Percentiles rank a stretch among this genome's conserved stretches.
Conservation (phyloP, 306 rosid genomes). For the Pterocarpus santalinus region DNA sequence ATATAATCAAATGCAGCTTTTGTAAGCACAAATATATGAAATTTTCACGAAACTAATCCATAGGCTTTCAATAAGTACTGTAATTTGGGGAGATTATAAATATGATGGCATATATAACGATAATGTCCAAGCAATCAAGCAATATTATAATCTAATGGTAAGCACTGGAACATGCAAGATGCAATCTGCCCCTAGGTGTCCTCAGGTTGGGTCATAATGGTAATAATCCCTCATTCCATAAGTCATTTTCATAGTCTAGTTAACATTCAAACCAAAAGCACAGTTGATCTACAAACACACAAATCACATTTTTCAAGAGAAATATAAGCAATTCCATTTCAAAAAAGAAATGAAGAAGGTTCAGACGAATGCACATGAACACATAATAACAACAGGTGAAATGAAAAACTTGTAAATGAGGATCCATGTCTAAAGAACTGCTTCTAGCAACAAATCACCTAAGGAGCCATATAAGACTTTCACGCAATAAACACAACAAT, state of each 20-base stretch:
- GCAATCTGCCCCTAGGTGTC: too few relatives aligned
- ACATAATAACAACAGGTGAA: background rate
- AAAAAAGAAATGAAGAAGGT: too few relatives aligned
- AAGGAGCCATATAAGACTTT: background rate
- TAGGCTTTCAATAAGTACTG: background rate
- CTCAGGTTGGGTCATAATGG: too few relatives aligned
- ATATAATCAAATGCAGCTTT: constrained; percentile 13
- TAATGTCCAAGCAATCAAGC: background rate
- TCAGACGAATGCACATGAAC: too few relatives aligned
- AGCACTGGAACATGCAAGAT: background rate
- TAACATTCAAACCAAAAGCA: constrained; percentile 16
- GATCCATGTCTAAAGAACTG: constrained; percentile 18
- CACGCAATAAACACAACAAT: background rate
- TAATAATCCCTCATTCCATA: background rate
- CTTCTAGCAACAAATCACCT: constrained; percentile 20
- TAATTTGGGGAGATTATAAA: background rate
- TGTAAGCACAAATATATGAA: constrained; percentile 13
- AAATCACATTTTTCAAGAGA: background rate
- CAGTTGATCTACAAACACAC: background rate
- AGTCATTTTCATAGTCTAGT: background rate
- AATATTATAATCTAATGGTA: constrained; percentile 4
- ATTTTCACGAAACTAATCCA: background rate
- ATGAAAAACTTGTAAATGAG: constrained; percentile 11
- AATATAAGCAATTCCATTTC: background rate
- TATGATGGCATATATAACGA: background rate